Evolutionary conservation across 2,329 filamentous ascomycete species (phyloP).

Genomic region (Sclerotinia minor): DNA sequence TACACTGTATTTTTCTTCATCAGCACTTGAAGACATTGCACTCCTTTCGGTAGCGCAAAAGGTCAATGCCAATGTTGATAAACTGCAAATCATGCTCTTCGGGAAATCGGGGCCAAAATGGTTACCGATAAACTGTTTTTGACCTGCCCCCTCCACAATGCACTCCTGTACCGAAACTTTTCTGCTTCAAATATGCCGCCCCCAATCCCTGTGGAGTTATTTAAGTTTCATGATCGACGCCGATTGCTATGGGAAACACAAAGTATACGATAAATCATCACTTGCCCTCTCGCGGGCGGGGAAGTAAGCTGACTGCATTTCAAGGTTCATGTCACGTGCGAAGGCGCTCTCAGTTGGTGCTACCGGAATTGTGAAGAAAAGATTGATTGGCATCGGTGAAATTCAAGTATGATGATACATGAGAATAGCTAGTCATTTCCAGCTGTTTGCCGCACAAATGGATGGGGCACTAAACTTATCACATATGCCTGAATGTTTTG

Average conservation of each 20-base stretch:
- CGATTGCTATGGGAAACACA: neutral
- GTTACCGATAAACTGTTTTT: neutral
- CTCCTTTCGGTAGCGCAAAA: neutral
- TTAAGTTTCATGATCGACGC: neutral
- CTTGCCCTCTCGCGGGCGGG: conserved; percentile 9
- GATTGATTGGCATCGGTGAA: neutral
- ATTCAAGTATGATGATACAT: neutral
- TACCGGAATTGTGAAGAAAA: neutral
- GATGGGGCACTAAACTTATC: neutral
- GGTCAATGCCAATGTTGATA: neutral
- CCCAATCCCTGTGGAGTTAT: neutral
- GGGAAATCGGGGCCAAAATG: neutral
- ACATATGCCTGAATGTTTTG: neutral
- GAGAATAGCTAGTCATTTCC: neutral
- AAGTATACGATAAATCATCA: neutral
- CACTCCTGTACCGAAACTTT: neutral
- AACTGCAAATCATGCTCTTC: neutral
- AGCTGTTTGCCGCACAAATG: neutral
- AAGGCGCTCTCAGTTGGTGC: neutral
- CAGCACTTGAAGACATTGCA: neutral
- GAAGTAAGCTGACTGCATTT: conserved; percentile 25
- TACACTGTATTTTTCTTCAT: neutral
- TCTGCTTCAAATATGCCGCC: neutral
- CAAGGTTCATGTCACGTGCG: conserved; percentile 12
- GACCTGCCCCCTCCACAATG: too few relatives aligned